These are phyloP conservation scores for Boletus rubropictus DNA, from an alignment of 768 basidiomycete genomes.

Conservation along the genomic window DNA sequence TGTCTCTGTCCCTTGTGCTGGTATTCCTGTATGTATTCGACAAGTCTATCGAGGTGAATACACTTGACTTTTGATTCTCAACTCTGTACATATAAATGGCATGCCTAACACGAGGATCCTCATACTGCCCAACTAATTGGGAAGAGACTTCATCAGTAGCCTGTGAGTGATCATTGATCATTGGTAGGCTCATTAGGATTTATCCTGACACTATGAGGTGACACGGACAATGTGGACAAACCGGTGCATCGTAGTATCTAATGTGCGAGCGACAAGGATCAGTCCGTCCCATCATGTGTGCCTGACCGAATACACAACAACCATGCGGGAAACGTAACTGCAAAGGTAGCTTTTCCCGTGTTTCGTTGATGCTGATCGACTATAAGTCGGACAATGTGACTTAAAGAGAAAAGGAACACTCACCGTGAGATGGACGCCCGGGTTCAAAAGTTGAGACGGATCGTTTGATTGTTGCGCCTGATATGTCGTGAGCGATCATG, in stretches of 20 bases:
- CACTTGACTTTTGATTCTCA: constrained; percentile 7
- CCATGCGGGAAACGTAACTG: no score
- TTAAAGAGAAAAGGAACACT: background rate
- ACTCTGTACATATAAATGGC: no score
- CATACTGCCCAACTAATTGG: no score
- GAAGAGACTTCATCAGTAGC: no score
- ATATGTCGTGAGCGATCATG: background rate
- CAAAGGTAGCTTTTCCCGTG: background rate
- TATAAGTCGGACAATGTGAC: background rate
- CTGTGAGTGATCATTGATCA: no score
- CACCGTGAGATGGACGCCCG: background rate
- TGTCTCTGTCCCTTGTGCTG: constrained; percentile 1
- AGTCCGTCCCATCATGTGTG: no score
- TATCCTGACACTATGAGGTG: no score
- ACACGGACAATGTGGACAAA: background rate
- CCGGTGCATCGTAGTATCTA: no score
- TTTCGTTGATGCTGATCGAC: background rate
- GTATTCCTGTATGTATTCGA: constrained; percentile 21
- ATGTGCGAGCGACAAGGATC: no score
- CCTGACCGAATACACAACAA: no score
- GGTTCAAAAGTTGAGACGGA: background rate
- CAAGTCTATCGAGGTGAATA: constrained; percentile 19
- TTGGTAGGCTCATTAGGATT: no score
- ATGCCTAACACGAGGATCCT: no score
- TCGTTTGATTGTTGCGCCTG: background rate